Evolutionary conservation across 331 rosid genomes (phyloP), one percentile per base, ranked within the genome.

Genomic region (Malus hybrid): DNA sequence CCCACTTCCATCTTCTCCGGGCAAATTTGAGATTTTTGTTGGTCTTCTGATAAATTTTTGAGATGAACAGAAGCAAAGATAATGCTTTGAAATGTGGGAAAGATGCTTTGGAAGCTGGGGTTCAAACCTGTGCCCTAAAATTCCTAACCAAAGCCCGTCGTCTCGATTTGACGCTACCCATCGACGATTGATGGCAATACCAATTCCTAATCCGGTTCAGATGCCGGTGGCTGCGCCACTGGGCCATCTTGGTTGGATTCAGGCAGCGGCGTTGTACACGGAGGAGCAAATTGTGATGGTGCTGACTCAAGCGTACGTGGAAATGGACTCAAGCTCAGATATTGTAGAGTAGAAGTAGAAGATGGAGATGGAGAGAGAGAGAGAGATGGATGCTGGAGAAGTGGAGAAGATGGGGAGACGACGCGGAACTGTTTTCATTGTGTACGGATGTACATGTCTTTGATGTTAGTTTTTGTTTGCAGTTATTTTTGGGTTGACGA

Each of bases 21-120:
- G 39, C 74, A 76, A 82, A 81, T 1, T 42, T 42, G 48, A 1
- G 48, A 3, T 36, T 33, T 63, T 69, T 60, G 16, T 7, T 55
- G 16, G 42, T 28, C 32, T 72, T 67, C 20, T 56, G 60, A 32
- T 18, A 34, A 48, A 29, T 12, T 27, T 3, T 64, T 10, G 70
- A 66, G 63, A 91, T 94, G 99, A 93, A 92, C 39, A 93, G 97
- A 60, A 94, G 92, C 86, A 94, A 92, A 80, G 99, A 94, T 68
- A 97, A 90, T 39, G 97, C 96, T 31, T 72, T 92, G 82, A 94
- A 88, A 75, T 84, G 96, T 56, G 95, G 92, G 15, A 91, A 86
- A 82, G 86, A 85, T 62, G 96, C 96, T 2, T 63, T 90, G 65
- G 86, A 80, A 59, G 76, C 71, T 15, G 96, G 96, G 29, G 87